phyloP scores from a whole-genome alignment of 1,139 yeast species.

The Arxiozyma slooffiae region DNA sequence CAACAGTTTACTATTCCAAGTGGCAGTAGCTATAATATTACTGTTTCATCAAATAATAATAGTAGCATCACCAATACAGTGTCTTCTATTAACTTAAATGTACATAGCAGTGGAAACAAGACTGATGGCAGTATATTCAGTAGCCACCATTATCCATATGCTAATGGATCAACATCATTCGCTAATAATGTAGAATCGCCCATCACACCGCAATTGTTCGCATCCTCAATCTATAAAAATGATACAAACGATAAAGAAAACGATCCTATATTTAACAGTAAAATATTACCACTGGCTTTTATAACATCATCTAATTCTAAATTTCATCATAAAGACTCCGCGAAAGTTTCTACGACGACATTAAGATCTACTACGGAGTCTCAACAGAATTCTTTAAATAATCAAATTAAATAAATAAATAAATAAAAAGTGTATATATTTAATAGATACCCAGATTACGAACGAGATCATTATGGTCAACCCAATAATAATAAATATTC shows the following conservation, averaged over 20 bases:
- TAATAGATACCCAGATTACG: neutral
- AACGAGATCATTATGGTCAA: neutral
- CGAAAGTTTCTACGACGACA: neutral
- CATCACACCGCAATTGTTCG: constrained; percentile 22
- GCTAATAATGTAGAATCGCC: constrained; percentile 15
- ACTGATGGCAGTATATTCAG: constrained; percentile 25
- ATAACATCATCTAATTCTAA: neutral
- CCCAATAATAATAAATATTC: neutral
- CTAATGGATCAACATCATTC: neutral
- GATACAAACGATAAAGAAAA: neutral
- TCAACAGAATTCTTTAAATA: neutral
- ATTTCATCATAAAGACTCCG: neutral
- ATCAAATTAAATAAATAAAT: neutral
- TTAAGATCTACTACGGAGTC: neutral
- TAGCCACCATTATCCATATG: constrained; percentile 6
- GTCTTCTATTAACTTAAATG: neutral
- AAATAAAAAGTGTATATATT: too few relatives aligned
- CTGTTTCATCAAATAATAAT: neutral
- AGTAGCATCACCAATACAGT: neutral
- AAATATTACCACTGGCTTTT: neutral
- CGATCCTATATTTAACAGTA: neutral
- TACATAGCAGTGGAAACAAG: constrained; percentile 20
- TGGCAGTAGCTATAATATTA: neutral
- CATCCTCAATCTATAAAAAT: neutral
- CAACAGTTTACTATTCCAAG: constrained; percentile 24